Evolutionary conservation across 345 rosid genomes (phyloP), one percentile per base, ranked within the genome.

Genomic region (Schrenkiella parvula): DNA sequence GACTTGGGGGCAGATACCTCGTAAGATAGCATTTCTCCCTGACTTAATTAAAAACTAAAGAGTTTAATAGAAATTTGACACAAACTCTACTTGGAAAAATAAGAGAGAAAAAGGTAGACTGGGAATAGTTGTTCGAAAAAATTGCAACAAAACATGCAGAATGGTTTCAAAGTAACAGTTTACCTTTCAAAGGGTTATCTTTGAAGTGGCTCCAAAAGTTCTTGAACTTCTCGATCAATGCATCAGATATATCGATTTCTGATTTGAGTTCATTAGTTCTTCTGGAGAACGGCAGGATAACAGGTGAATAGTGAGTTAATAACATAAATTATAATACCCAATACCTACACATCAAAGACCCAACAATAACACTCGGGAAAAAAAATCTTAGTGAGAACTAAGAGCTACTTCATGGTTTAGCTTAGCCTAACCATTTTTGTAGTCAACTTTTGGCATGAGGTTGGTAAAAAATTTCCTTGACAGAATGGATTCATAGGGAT

Each of bases 1-100:
- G 58, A 95, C 77, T 83, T 95, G 99, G 34, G 99, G 99, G 78
- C 96, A 95, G 78, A 95, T 77, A 68, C 88, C 96, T 72, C 77
- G 84, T 54, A 95, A 76, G 81, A 95, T 88, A 73, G 89, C 89
- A 80, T 91, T 95, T 83, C 99, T 82, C 68, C 97, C 95, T 91
- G 82, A 10, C 31, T 51, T 21, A 34, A 23, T 46, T 47, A 26
- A 54, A 50, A 31, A 13, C 19, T 4, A 57, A 28, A 28, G 9
- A 47, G 9, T 25, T 65, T 26, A 37, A 41, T 35, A 26, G 2
- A 23, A 13, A 29, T 3, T 25, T 0, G 8, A 26, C 41, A 14
- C 3, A 47, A 4, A 23, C 0, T 48, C 7, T 21, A 41, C 21
- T 23, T 14, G 69, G 51, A 11, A 52, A 46, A 5, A 29, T 6